Evolutionary conservation across 352 stramenopile genomes (phyloP).

Genomic region (Phytopythium litorale): DNA sequence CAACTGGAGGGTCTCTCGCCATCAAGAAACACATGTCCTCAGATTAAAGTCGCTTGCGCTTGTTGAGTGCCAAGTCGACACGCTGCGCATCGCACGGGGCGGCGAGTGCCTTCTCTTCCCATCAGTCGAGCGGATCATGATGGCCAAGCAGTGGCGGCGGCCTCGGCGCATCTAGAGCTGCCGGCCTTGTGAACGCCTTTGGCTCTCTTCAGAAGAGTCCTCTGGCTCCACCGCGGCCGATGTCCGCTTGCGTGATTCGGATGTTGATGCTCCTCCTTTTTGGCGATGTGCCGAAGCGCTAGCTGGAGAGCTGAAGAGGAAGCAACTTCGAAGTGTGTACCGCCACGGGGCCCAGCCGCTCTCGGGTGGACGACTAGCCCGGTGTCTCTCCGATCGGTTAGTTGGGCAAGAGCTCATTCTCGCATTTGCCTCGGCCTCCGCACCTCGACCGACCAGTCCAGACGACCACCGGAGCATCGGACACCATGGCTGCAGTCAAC

Average conservation of each 20-base stretch:
- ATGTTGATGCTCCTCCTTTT: neutral
- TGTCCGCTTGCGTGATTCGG: neutral
- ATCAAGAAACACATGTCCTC: neutral
- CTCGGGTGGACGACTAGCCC: neutral
- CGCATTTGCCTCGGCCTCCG: constrained; percentile 1
- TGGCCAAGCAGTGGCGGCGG: neutral
- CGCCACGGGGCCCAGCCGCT: neutral
- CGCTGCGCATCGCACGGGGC: neutral
- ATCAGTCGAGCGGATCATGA: neutral
- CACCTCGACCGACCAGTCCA: neutral
- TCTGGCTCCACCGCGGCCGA: neutral
- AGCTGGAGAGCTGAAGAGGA: neutral
- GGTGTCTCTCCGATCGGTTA: neutral
- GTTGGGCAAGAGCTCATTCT: neutral
- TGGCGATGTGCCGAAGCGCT: neutral
- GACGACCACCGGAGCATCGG: neutral
- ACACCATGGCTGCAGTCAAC: neutral
- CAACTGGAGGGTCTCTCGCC: neutral
- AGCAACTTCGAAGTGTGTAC: neutral
- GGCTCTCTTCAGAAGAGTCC: neutral
- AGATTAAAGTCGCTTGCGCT: neutral
- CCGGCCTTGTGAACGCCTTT: neutral
- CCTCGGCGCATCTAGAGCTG: neutral
- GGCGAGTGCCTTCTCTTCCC: neutral
- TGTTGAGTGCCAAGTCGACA: neutral